Conservation (phyloP, 2,329 filamentous ascomycete genomes). For the Hansfordia pulvinata region DNA sequence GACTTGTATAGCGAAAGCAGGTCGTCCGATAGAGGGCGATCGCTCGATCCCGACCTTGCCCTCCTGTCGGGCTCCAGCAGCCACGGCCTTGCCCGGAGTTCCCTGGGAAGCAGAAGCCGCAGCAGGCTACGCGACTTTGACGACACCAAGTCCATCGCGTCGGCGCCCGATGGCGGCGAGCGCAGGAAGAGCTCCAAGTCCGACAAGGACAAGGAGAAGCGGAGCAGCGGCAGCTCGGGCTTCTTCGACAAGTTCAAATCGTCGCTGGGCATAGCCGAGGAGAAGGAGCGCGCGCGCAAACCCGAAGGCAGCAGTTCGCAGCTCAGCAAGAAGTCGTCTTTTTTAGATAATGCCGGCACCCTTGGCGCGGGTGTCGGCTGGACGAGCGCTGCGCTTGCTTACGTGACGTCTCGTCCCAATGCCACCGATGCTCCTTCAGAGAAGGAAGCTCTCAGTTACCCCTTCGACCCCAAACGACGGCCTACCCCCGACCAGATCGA, state of each 20-base stretch:
- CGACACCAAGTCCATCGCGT: conserved; percentile 29
- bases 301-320: conserved; percentile 21
- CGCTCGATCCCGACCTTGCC: conserved; percentile 23
- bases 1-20: conserved; percentile 22
- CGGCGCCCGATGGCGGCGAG: conserved; percentile 22
- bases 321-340: conserved; percentile 34
- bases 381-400: conserved; percentile 32
- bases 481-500: conserved; percentile 27
- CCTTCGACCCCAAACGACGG: conserved; percentile 8
- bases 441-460: conserved; percentile 18
- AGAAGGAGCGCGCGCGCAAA: conserved; percentile 16
- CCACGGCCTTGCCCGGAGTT: conserved; percentile 21
- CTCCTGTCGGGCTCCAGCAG: conserved; percentile 32
- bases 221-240: conserved; percentile 25
- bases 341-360: conserved; percentile 62
- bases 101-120: conserved; percentile 21
- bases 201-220: conserved; percentile 20
- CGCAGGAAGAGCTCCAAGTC: conserved; percentile 13
- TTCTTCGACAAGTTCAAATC: conserved; percentile 36
- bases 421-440: conserved; percentile 30
- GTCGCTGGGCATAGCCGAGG: conserved; percentile 20
- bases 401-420: conserved; percentile 26
- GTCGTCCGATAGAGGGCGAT: conserved; percentile 22
- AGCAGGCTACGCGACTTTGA: conserved; percentile 29
- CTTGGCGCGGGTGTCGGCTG: conserved; percentile 57